phyloP scores from a whole-genome alignment of 306 rosid genomes.

The Cotoneaster glaucophyllus region DNA sequence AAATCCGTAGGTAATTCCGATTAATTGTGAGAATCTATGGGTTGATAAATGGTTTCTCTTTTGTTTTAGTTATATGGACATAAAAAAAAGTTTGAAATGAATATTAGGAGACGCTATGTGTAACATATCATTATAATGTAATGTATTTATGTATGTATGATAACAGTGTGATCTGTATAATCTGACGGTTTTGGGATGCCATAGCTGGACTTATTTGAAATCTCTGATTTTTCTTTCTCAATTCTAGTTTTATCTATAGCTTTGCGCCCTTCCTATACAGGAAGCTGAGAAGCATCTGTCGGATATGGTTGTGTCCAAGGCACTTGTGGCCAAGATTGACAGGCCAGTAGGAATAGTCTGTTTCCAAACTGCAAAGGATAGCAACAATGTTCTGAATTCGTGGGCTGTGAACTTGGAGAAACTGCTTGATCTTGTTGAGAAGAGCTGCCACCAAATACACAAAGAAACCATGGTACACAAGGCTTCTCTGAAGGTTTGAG shows the following conservation, averaged over 20 bases:
- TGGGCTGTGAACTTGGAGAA: constrained; percentile 96
- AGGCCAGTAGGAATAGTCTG: constrained; percentile 78
- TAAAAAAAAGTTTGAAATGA: neutral
- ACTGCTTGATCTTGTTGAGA: constrained; percentile 92
- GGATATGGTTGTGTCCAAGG: constrained; percentile 98
- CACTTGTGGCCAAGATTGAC: constrained; percentile 83
- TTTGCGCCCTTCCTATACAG: constrained; percentile 26
- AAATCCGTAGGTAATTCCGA: neutral
- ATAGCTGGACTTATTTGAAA: neutral
- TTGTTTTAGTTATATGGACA: neutral
- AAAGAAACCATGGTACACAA: constrained; percentile 95
- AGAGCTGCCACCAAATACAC: constrained; percentile 96
- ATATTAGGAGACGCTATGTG: too few species aligned
- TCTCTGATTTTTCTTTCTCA: neutral
- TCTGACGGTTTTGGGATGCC: neutral
- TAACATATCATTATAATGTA: neutral
- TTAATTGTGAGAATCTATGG: neutral
- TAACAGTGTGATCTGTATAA: neutral
- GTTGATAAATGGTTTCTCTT: neutral
- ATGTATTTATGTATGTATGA: too few species aligned
- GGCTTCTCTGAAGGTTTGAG: constrained; percentile 67
- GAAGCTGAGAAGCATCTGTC: constrained; percentile 97
- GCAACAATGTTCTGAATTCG: constrained; percentile 77
- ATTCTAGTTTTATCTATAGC: neutral
- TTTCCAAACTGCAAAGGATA: constrained; percentile 84